Conservation (phyloP, 2,329 filamentous ascomycete species). For the Verruconis gallopava region DNA sequence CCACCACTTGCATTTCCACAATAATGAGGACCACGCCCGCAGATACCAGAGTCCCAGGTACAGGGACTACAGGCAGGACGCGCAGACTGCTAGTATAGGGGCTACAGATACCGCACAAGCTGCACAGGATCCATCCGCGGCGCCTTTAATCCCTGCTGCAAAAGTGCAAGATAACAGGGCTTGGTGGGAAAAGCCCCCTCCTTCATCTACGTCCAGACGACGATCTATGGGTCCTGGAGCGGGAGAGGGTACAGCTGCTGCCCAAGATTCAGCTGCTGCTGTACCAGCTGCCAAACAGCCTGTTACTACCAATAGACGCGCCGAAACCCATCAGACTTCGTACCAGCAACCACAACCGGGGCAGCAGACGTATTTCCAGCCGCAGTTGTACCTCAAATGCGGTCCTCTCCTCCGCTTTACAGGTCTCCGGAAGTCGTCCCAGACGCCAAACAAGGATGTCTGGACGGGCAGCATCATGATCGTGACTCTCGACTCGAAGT, state of each 20-base stretch:
- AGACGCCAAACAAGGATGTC: conserved; percentile 51
- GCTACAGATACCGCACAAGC: conserved; percentile 27
- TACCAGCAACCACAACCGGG: conserved; percentile 34
- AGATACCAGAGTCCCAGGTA: conserved; percentile 1
- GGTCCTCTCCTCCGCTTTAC: conserved; percentile 84
- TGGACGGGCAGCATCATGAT: conserved; percentile 96
- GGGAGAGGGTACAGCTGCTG: neutral
- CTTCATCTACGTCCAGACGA: conserved; percentile 16
- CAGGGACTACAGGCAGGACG: conserved; percentile 5
- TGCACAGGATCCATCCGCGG: neutral
- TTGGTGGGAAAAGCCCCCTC: conserved; percentile 58
- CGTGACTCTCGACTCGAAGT: conserved; percentile 73
- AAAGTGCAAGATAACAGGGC: conserved; percentile 27
- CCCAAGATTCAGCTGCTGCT: conserved; percentile 11
- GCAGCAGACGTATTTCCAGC: conserved; percentile 63
- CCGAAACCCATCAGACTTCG: conserved; percentile 39
- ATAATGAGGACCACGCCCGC: neutral
- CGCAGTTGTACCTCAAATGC: conserved; percentile 73
- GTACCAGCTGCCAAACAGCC: conserved; percentile 16
- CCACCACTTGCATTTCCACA: conserved; percentile 18
- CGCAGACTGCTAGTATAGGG: conserved; percentile 23
- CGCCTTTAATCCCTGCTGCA: conserved; percentile 14
- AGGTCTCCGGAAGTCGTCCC: conserved; percentile 49
- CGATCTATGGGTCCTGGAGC: conserved; percentile 30
- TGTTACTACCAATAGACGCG: conserved; percentile 36